Evolutionary conservation across 768 basidiomycete species (phyloP).

Genomic region (Brasilioporus rufonigricans): DNA sequence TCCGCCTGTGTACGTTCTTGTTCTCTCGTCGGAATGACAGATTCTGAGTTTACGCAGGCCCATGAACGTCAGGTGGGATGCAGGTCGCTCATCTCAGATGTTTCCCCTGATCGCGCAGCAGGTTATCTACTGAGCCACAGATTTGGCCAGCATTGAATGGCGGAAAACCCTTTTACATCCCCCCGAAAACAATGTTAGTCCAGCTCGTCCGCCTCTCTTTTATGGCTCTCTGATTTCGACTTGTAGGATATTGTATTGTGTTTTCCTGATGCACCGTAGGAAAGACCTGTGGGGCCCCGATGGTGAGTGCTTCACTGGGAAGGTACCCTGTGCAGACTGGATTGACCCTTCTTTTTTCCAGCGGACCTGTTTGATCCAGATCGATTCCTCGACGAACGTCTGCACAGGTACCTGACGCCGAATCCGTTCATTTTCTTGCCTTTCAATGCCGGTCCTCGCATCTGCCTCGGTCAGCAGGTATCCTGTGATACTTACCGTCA

Average conservation of each 20-base stretch:
- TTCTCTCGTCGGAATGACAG: not conserved
- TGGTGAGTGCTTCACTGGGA: slow-evolving; percentile 16
- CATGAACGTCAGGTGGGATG: slow-evolving; percentile 19
- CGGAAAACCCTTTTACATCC: slow-evolving; percentile 53
- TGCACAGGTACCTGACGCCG: slow-evolving; percentile 51
- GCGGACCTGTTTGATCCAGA: too few relatives aligned
- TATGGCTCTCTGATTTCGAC: not conserved
- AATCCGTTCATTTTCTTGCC: too few relatives aligned
- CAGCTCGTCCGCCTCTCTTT: not conserved
- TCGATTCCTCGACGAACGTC: slow-evolving; percentile 58
- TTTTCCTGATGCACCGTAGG: slow-evolving; percentile 39
- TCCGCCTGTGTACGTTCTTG: slow-evolving; percentile 26
- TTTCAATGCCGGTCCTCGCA: too few relatives aligned
- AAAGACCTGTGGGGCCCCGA: slow-evolving; percentile 40
- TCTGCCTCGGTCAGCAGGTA: too few relatives aligned
- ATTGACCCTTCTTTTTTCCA: too few relatives aligned
- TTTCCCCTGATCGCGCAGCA: slow-evolving; percentile 6
- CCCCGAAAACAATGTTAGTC: slow-evolving; percentile 34
- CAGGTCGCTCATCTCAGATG: too few relatives aligned
- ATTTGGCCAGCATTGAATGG: slow-evolving; percentile 22
- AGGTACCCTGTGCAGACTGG: too few relatives aligned
- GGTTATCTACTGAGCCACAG: slow-evolving; percentile 12
- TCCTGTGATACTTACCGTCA: not conserved
- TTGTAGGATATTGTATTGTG: slow-evolving; percentile 12
- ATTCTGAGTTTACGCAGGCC: slow-evolving; percentile 20